These are phyloP conservation scores for Mortierella sp. DNA, from an alignment of 371 early-diverging fungal species.

Conservation along the genomic window DNA sequence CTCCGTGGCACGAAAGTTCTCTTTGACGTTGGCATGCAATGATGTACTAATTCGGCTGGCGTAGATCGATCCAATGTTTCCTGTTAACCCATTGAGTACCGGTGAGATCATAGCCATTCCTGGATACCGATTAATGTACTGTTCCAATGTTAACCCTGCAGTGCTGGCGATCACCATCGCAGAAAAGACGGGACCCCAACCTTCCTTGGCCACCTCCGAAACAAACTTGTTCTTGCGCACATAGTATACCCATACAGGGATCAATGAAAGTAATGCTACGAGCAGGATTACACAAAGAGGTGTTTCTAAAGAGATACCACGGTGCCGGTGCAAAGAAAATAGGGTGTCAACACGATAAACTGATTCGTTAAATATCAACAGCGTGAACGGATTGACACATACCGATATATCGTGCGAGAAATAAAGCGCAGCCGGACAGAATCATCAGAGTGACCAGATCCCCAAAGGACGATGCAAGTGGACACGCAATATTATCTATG, in stretches of 20 bases:
- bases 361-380: too few species aligned
- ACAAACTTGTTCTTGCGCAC: conserved; percentile 72
- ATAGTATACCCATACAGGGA: conserved; percentile 66
- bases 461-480: conserved; percentile 78
- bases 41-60: conserved; percentile 84
- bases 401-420: conserved; percentile 61
- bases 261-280: conserved; percentile 56
- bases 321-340: neutral
- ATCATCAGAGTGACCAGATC: conserved; percentile 78
- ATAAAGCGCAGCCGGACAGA: conserved; percentile 62
- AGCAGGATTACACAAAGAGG: conserved; percentile 62
- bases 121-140: conserved; percentile 75
- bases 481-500: conserved; percentile 72
- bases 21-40: conserved; percentile 68
- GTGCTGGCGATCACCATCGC: conserved; percentile 84
- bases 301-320: conserved; percentile 30
- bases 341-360: too few species aligned
- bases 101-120: conserved; percentile 82
- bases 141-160: conserved; percentile 82
- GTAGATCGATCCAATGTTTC: conserved; percentile 86
- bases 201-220: conserved; percentile 69
- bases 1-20: conserved; percentile 67
- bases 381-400: conserved; percentile 13
- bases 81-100: conserved; percentile 79
- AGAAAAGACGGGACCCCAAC: conserved; percentile 80